These are phyloP conservation scores for Sambucus nigra DNA, from an alignment of 129 eudicot genomes.

Conservation along the genomic window DNA sequence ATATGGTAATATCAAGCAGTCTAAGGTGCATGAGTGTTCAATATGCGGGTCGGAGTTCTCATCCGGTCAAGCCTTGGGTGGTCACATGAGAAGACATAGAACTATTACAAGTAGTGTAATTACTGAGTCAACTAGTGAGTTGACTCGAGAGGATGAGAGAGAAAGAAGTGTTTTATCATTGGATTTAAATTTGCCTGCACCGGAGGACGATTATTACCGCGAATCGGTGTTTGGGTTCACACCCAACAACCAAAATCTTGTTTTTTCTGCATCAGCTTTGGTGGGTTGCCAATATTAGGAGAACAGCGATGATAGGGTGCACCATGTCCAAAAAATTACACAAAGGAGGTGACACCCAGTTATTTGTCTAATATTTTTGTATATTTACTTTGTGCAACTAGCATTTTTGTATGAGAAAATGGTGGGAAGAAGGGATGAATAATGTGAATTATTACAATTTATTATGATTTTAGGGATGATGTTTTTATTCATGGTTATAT, in stretches of 20 bases:
- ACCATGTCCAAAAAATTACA: constrained; percentile 7
- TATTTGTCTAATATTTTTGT: too few species aligned
- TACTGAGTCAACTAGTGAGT: background rate
- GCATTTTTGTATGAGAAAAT: too few species aligned
- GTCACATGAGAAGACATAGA: constrained; percentile 89
- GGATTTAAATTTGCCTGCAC: constrained; percentile 93
- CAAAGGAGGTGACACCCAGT: constrained; percentile 1
- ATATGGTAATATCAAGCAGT: constrained; percentile 10
- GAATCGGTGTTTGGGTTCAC: constrained; percentile 28
- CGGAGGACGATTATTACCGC: constrained; percentile 35
- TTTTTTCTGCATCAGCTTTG: constrained; percentile 52
- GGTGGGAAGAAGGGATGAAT: background rate
- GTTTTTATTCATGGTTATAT: background rate
- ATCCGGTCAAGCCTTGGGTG: constrained; percentile 92
- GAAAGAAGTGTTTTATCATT: constrained; percentile 26
- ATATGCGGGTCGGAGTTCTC: constrained; percentile 76
- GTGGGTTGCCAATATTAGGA: constrained; percentile 68
- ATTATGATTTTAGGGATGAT: background rate
- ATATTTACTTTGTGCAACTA: too few species aligned
- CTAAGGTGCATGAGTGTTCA: constrained; percentile 61
- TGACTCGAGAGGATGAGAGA: background rate
- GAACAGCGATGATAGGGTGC: too few species aligned
- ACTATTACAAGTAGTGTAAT: background rate
- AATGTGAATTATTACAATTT: constrained; percentile 31
- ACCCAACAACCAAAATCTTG: constrained; percentile 13